phyloP scores from a whole-genome alignment of 2,329 filamentous ascomycete genomes.

The Aurifilum marmelostoma region DNA sequence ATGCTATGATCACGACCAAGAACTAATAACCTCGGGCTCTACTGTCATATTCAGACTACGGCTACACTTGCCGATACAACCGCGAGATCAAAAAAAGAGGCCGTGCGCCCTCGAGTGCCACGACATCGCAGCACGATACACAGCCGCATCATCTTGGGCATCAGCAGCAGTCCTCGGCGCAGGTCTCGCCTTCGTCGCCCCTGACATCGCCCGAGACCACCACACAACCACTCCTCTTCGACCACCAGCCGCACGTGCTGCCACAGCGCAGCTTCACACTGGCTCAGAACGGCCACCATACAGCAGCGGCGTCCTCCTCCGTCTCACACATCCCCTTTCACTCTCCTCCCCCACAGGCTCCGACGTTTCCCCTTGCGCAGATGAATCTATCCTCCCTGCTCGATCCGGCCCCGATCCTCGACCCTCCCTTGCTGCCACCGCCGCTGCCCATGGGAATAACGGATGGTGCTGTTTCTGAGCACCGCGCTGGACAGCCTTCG shows the following conservation, averaged over 20 bases:
- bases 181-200: conserved; percentile 24
- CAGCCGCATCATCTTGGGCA: conserved; percentile 1
- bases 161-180: conserved; percentile 10
- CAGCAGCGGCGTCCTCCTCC: background rate
- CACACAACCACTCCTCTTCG: conserved; percentile 14
- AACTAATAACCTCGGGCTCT: background rate
- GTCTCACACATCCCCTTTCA: conserved; percentile 18
- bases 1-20: too few relatives aligned
- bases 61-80: conserved; percentile 43
- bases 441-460: background rate
- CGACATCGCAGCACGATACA: background rate
- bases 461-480: conserved; percentile 32
- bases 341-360: conserved; percentile 8
- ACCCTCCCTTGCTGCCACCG: conserved; percentile 7
- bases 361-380: conserved; percentile 14
- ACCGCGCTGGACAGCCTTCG: conserved; percentile 35
- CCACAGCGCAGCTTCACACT: conserved; percentile 19
- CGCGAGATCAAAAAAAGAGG: conserved; percentile 44
- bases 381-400: conserved; percentile 32
- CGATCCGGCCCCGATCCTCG: conserved; percentile 22
- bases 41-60: conserved; percentile 38
- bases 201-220: conserved; percentile 26
- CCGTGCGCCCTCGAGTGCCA: conserved; percentile 35
- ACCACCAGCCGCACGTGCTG: conserved; percentile 10
- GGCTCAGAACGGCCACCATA: conserved; percentile 12